A percentile compares a stretch with the other conserved stretches of the same genome.
Evolutionary conservation across 192 early-diverging fungal genomes (phyloP).

Genomic region (Linnemannia hyalina): DNA sequence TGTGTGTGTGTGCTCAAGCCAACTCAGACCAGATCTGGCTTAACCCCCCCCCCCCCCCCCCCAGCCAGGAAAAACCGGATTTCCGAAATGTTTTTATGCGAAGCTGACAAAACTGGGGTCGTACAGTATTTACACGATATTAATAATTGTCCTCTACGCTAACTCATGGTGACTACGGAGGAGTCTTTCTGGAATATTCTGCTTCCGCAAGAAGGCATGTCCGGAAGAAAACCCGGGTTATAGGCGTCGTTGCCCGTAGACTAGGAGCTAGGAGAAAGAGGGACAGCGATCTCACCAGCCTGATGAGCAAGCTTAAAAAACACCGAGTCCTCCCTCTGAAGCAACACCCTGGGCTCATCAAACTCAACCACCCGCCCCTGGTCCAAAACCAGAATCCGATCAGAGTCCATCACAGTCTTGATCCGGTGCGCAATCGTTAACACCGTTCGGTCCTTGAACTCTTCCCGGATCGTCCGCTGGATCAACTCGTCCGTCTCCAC

Average conservation of each 20-base stretch:
- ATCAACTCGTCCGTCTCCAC: conserved; percentile 87
- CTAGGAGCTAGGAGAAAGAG: background rate
- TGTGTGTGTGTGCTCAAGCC: background rate
- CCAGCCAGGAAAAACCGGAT: conserved; percentile 1
- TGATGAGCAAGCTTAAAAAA: conserved; percentile 39
- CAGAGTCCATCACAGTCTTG: conserved; percentile 86
- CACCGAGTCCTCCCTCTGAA: conserved; percentile 25
- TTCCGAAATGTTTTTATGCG: background rate
- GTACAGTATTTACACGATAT: background rate
- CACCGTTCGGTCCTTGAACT: conserved; percentile 82
- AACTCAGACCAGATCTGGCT: no score
- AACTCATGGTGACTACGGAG: no score
- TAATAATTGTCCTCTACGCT: no score
- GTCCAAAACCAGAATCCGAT: conserved; percentile 80
- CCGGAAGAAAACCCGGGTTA: background rate
- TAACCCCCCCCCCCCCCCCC: no score
- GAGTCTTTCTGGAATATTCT: no score
- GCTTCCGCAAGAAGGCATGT: background rate
- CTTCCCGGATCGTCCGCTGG: conserved; percentile 84
- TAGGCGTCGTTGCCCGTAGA: no score
- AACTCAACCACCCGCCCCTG: conserved; percentile 81
- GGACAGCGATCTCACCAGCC: conserved; percentile 20
- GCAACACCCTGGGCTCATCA: conserved; percentile 34
- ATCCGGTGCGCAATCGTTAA: conserved; percentile 93
- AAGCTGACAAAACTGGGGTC: background rate